These are phyloP conservation scores for Alloascoidea hylecoeti DNA, from an alignment of 805 yeast species.

Conservation along the genomic window DNA sequence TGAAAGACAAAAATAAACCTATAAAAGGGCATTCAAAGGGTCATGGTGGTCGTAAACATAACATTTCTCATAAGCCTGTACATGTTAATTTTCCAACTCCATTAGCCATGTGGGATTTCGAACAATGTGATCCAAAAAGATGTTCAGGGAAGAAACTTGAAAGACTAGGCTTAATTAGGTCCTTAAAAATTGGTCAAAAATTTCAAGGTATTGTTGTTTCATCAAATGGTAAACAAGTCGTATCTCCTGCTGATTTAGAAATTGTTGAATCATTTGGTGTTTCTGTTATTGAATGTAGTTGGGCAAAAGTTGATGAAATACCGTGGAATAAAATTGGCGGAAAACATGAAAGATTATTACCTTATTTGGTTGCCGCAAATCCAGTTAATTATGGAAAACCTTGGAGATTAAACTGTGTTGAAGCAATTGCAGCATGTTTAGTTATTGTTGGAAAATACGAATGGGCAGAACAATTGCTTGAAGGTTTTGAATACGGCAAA, in stretches of 20 bases:
- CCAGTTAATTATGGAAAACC: constrained; percentile 96
- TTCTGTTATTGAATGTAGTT: constrained; percentile 97
- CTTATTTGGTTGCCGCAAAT: constrained; percentile 90
- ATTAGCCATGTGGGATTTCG: constrained; percentile 98
- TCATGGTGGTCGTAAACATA: too few species aligned
- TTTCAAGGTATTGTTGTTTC: constrained; percentile 84
- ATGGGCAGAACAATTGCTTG: constrained; percentile 70
- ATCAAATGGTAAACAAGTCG: constrained; percentile 83
- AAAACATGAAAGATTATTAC: constrained; percentile 69
- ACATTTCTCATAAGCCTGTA: too few species aligned
- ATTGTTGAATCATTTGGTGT: constrained; percentile 74
- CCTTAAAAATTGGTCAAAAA: constrained; percentile 82
- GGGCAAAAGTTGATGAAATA: constrained; percentile 97
- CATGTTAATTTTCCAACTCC: constrained; percentile 70
- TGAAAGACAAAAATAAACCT: too few species aligned
- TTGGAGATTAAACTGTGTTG: constrained; percentile 92
- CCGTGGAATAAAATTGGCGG: constrained; percentile 93
- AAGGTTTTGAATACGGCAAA: constrained; percentile 89
- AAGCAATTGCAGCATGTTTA: constrained; percentile 93
- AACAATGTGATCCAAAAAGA: constrained; percentile 96
- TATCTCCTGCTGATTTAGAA: constrained; percentile 74
- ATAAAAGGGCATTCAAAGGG: too few species aligned
- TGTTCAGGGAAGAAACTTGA: constrained; percentile 93
- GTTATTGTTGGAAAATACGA: constrained; percentile 86
- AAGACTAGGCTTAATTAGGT: constrained; percentile 69